Evolutionary conservation across 2,329 filamentous ascomycete genomes (phyloP).

Genomic region (Neofusicoccum laricinum): DNA sequence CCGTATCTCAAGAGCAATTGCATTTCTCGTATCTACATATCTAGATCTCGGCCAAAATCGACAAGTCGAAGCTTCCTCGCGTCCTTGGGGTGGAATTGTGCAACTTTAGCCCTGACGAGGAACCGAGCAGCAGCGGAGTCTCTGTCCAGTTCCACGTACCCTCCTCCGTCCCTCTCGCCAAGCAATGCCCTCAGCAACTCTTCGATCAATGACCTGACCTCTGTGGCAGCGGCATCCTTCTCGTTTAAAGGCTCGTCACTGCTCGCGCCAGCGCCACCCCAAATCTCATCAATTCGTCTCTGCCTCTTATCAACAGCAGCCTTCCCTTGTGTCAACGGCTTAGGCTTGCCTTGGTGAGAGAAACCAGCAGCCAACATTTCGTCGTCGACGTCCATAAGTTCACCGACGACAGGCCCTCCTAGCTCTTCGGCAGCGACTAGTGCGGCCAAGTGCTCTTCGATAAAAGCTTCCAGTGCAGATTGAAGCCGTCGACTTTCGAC

Average conservation of each 20-base stretch:
- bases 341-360: conserved; percentile 48
- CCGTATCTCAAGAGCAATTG: neutral
- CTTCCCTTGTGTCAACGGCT: conserved; percentile 36
- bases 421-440: conserved; percentile 82
- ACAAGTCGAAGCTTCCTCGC: conserved; percentile 51
- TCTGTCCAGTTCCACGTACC: conserved; percentile 47
- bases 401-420: conserved; percentile 78
- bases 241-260: conserved; percentile 35
- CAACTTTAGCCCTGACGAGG: conserved; percentile 53
- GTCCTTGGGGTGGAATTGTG: conserved; percentile 55
- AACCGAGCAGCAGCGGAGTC: conserved; percentile 55
- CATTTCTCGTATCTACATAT: conserved; percentile 22
- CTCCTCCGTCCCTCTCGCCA: conserved; percentile 35
- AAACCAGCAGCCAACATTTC: conserved; percentile 53
- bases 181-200: conserved; percentile 43
- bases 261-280: conserved; percentile 30
- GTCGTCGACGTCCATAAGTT: conserved; percentile 63
- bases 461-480: conserved; percentile 65
- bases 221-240: conserved; percentile 47
- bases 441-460: conserved; percentile 65
- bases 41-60: conserved; percentile 48
- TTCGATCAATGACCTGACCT: conserved; percentile 48
- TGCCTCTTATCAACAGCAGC: conserved; percentile 38
- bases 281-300: conserved; percentile 51
- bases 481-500: conserved; percentile 60